These are phyloP conservation scores for Pythium volutum DNA, from an alignment of 352 stramenopile species.

Conservation along the genomic window DNA sequence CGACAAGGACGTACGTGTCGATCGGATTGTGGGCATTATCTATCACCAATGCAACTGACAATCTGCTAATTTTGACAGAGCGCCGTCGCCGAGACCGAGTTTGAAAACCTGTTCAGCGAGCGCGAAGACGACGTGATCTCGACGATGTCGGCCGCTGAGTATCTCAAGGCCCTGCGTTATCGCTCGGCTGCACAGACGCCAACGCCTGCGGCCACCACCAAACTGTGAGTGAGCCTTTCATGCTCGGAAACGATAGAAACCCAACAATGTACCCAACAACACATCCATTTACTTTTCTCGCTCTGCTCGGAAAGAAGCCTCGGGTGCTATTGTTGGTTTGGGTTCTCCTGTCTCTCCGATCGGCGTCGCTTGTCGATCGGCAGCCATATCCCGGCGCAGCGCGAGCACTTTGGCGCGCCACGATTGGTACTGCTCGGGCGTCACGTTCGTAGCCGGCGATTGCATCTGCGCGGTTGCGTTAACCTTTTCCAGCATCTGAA, in stretches of 20 bases:
- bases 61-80: slow-evolving; percentile 4
- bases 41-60: neutral
- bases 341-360: neutral
- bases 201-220: slow-evolving; percentile 2
- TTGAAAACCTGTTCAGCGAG: slow-evolving; percentile 84
- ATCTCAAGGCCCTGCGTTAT: slow-evolving; percentile 76
- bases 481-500: neutral
- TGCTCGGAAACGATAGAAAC: too few species aligned
- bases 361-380: neutral
- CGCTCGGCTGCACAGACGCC: slow-evolving; percentile 22
- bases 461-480: neutral
- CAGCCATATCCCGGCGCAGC: neutral
- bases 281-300: too few species aligned
- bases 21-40: neutral
- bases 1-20: slow-evolving; percentile 53
- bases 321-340: neutral
- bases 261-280: neutral
- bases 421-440: slow-evolving; percentile 13
- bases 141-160: slow-evolving; percentile 61
- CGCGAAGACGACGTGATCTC: slow-evolving; percentile 72
- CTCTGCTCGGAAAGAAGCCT: too few species aligned
- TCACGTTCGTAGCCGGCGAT: neutral
- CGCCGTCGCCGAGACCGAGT: slow-evolving; percentile 54
- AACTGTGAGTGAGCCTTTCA: slow-evolving; percentile 15
- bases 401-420: slow-evolving; percentile 17